Evolutionary conservation across 2,329 filamentous ascomycete genomes (phyloP).

Genomic region (Pyricularia pennisetigena): DNA sequence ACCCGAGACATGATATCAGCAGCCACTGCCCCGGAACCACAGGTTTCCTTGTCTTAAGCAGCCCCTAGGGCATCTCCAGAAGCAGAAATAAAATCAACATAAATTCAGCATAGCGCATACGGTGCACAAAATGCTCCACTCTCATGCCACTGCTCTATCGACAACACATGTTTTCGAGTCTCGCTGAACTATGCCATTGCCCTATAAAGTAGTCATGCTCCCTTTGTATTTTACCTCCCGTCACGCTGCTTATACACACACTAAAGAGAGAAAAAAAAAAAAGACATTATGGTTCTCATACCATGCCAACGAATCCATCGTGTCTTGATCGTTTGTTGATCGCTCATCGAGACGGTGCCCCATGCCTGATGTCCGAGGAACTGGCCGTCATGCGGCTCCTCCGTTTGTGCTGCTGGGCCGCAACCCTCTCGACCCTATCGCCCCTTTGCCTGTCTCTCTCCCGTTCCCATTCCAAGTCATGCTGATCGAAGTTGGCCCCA

Average conservation of each 20-base stretch:
- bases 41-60: too few species aligned
- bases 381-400: conserved; percentile 2
- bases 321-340: neutral
- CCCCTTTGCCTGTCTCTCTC: conserved; percentile 1
- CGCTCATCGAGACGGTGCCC: neutral
- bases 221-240: neutral
- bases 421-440: conserved; percentile 6
- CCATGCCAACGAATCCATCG: neutral
- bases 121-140: neutral
- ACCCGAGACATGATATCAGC: too few species aligned
- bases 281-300: neutral
- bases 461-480: neutral
- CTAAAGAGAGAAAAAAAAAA: neutral
- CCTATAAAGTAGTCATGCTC: neutral
- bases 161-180: neutral
- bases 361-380: neutral
- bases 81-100: neutral
- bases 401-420: conserved; percentile 3
- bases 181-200: neutral
- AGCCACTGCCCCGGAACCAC: too few species aligned
- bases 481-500: neutral
- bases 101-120: too few species aligned
- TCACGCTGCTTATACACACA: neutral
- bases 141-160: neutral
- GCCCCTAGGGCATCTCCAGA: neutral